phyloP scores from a whole-genome alignment of 805 yeast genomes.

The Scheffersomyces spartinae region DNA sequence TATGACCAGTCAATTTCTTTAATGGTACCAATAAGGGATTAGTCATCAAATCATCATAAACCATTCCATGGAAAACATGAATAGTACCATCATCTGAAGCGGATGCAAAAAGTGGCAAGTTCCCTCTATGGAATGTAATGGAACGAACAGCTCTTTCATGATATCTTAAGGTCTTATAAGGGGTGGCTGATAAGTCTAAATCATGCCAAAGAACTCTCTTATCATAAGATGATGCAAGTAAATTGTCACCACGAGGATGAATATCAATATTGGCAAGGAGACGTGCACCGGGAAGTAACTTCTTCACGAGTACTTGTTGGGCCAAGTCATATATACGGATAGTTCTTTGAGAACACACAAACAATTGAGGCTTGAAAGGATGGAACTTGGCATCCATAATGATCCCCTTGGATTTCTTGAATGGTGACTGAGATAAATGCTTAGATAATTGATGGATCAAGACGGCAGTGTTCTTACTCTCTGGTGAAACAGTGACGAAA shows the following conservation, averaged over 20 bases:
- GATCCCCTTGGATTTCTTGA: conserved; percentile 84
- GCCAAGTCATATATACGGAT: conserved; percentile 84
- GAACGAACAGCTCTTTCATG: conserved; percentile 91
- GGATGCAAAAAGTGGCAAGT: conserved; percentile 82
- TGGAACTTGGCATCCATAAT: conserved; percentile 95
- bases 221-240: conserved; percentile 86
- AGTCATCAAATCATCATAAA: conserved; percentile 89
- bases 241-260: conserved; percentile 93
- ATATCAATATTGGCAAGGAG: conserved; percentile 88
- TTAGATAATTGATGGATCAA: conserved; percentile 90
- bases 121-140: conserved; percentile 75
- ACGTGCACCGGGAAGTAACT: conserved; percentile 89
- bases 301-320: conserved; percentile 73
- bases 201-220: conserved; percentile 97
- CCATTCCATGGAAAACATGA: conserved; percentile 93
- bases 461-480: conserved; percentile 77
- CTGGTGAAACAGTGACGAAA: conserved; percentile 94
- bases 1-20: conserved; percentile 88
- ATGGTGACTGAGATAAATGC: conserved; percentile 93
- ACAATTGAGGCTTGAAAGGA: conserved; percentile 88
- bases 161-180: conserved; percentile 90
- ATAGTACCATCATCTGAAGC: conserved; percentile 91
- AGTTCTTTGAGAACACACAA: conserved; percentile 89
- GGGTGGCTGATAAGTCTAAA: conserved; percentile 76
- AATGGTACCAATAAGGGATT: conserved; percentile 93